A percentile compares a stretch with the other conserved stretches of the same genome.
Evolutionary conservation across 305 asterid species (phyloP).

Genomic region (Salvia sclarea): DNA sequence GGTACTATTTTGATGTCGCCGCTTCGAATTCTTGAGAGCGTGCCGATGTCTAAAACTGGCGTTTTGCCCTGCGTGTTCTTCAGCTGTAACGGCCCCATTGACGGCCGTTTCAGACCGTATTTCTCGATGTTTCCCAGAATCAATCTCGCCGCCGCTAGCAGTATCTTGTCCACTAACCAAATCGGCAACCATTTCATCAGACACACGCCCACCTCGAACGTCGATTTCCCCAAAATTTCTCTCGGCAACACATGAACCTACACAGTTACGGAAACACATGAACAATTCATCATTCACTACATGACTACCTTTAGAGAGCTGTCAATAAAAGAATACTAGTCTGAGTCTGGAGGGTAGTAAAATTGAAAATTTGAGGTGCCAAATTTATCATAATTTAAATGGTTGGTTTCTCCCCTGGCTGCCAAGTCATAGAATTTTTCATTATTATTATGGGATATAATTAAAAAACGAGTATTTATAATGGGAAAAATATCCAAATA

Average conservation of each 20-base stretch:
- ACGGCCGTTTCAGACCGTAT: slow-evolving; percentile 71
- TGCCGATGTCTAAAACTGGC: slow-evolving; percentile 89
- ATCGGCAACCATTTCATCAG: slow-evolving; percentile 77
- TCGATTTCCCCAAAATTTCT: slow-evolving; percentile 78
- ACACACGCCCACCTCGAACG: slow-evolving; percentile 62
- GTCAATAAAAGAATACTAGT: too few species aligned
- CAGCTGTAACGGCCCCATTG: slow-evolving; percentile 70
- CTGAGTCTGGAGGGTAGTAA: too few species aligned
- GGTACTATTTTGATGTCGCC: slow-evolving; percentile 79
- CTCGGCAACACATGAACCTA: slow-evolving; percentile 92
- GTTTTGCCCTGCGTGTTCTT: slow-evolving; percentile 72
- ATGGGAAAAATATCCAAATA: too few species aligned
- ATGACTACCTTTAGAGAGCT: too few species aligned
- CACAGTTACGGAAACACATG: too few species aligned
- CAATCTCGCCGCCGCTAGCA: slow-evolving; percentile 54
- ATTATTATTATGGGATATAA: too few species aligned
- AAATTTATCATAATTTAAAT: too few species aligned
- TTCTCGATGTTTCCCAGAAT: slow-evolving; percentile 68
- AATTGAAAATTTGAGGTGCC: too few species aligned
- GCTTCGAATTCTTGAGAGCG: slow-evolving; percentile 62
- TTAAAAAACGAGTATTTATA: too few species aligned
- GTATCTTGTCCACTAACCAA: slow-evolving; percentile 63
- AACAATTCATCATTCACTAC: too few species aligned
- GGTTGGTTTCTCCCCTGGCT: too few species aligned
- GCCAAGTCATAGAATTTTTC: too few species aligned